Base-by-base conservation (phyloP, 2,329 filamentous ascomycete genomes). In the Colletotrichum cereale region DNA sequence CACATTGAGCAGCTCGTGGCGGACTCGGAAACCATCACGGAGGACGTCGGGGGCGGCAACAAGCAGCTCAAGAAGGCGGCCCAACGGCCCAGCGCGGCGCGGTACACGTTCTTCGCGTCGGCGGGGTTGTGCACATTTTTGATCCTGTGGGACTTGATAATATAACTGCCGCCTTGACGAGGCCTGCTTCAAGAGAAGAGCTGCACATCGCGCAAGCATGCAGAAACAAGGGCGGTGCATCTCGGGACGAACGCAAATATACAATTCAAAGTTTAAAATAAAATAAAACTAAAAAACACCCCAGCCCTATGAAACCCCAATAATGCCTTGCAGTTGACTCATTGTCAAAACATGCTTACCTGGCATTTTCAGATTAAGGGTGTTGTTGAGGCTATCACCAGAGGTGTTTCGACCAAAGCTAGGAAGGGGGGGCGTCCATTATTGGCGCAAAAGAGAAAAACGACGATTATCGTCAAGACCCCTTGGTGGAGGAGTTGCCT, bases 11-110 rank as follows among this genome's bases (percentile, higher is more conserved):
- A 96, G 79, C 86, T 99, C 26, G 94, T 97, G 40, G 86, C 91
- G 53, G 96, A 99, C 80, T 95, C 94, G 2, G 88, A 91, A 72
- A 87, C 89, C 40, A 98, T 95, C 12, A 90, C 91, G 34, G 93
- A 96, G 79, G 98, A 98, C 78, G 90, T 99, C 62, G 92, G 92
- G 18, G 91, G 91, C 69, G 96, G 96, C 24, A 99, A 99, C 84
- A 93, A 92, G 82, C 92, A 98, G 84, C 86, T 99, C 63, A 96
- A 96, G 83, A 91, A 92, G 78, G 96, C 96, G 36, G 90, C 89
- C 1, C 87, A 93, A 79, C 86, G 91, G 75, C 86, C 89, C 48
- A 94, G 93, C 81, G 87, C 91, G 53, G 93, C 93, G 38, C 90
- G 91, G 78, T 91, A 91, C 75, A 93, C 94, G 0, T 96, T 96